These are phyloP conservation scores for Leccinum subgranulosum DNA, from an alignment of 768 basidiomycete genomes.

Conservation along the genomic window DNA sequence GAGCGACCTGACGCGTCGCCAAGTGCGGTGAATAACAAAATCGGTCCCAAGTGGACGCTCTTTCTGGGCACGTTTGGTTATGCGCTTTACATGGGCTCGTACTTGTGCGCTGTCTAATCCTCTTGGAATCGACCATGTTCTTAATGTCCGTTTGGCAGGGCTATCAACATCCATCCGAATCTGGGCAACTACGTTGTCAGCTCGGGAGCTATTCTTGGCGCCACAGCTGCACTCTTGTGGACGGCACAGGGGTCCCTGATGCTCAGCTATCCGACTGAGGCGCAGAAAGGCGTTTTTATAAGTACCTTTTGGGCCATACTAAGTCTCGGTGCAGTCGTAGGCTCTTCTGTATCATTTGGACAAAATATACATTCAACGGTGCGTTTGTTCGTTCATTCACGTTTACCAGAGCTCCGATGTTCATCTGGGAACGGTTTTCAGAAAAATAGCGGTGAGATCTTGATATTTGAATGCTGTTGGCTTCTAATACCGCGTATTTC, in stretches of 20 bases:
- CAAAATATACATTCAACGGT: slow-evolving; percentile 66
- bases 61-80: slow-evolving; percentile 72
- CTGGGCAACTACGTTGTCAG: slow-evolving; percentile 62
- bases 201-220: slow-evolving; percentile 66
- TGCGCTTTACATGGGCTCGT: slow-evolving; percentile 68
- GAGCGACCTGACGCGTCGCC: not conserved
- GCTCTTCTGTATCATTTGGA: slow-evolving; percentile 67
- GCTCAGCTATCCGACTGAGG: slow-evolving; percentile 76
- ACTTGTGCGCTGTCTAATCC: slow-evolving; percentile 48
- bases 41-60: slow-evolving; percentile 70
- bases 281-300: slow-evolving; percentile 70
- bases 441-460: slow-evolving; percentile 26
- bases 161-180: slow-evolving; percentile 63
- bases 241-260: slow-evolving; percentile 77
- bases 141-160: slow-evolving; percentile 35
- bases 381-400: slow-evolving; percentile 15
- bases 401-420: not conserved
- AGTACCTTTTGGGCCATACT: slow-evolving; percentile 80
- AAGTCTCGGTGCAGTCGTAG: slow-evolving; percentile 77
- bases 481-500: not conserved
- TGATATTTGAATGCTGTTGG: not conserved
- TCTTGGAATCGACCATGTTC: not conserved
- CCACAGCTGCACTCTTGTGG: slow-evolving; percentile 71
- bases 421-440: slow-evolving; percentile 2
- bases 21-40: slow-evolving; percentile 75